Conservation (phyloP, 345 rosid species). For the Corymbia maculata region DNA sequence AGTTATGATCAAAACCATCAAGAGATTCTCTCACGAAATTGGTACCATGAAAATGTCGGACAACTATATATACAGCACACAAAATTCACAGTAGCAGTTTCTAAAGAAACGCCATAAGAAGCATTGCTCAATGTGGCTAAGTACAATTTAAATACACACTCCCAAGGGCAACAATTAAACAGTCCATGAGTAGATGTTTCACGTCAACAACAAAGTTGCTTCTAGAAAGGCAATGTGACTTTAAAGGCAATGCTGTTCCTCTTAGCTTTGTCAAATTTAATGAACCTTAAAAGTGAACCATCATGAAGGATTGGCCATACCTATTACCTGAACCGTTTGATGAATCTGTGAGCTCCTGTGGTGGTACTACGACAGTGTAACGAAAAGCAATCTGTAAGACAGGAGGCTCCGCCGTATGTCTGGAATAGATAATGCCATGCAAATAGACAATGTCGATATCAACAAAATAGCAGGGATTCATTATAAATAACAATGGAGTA, state of each 20-base stretch:
- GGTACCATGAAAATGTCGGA: not conserved
- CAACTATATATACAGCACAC: not conserved
- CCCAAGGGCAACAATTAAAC: not conserved
- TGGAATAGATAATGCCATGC: constrained; percentile 14
- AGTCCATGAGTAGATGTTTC: not conserved
- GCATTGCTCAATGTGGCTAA: not conserved
- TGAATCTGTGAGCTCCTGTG: constrained; percentile 59
- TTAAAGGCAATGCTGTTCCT: not conserved
- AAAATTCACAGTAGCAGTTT: not conserved
- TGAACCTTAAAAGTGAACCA: not conserved
- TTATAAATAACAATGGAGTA: not conserved
- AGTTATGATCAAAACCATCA: not conserved
- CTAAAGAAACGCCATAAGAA: not conserved
- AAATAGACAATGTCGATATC: not conserved
- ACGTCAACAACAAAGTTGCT: not conserved
- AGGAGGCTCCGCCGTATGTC: constrained; percentile 79
- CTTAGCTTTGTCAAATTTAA: not conserved
- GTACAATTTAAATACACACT: not conserved
- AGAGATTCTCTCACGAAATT: not conserved
- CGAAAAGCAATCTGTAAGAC: constrained; percentile 92
- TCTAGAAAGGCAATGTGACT: not conserved
- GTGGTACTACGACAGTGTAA: constrained; percentile 80
- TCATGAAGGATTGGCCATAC: constrained; percentile 16
- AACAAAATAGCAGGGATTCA: not conserved
- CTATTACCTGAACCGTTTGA: constrained; percentile 47